Evolutionary conservation across 371 early-diverging fungal genomes (phyloP).

Genomic region (Mucor irregularis): DNA sequence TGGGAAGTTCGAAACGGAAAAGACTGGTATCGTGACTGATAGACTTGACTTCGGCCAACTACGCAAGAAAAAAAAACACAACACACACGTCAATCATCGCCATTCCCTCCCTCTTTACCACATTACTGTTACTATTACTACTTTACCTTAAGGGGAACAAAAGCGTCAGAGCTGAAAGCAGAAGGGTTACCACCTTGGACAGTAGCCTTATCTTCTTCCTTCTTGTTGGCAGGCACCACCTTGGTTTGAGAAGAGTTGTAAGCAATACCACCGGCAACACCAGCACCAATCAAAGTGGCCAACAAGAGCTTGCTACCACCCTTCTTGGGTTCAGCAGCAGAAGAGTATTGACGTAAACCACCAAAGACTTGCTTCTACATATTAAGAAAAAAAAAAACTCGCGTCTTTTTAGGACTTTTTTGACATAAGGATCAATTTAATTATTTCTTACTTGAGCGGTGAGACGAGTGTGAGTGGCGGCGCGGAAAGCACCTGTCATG

Average conservation of each 20-base stretch:
- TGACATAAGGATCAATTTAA: neutral
- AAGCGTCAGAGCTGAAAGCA: constrained; percentile 67
- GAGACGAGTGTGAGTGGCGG: constrained; percentile 8
- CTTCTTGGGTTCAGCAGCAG: constrained; percentile 19
- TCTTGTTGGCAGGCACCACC: constrained; percentile 25
- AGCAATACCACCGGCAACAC: constrained; percentile 43
- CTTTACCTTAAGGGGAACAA: constrained; percentile 66
- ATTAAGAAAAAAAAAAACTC: neutral
- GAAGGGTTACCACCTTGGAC: constrained; percentile 22
- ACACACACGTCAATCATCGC: neutral
- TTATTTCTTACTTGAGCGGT: neutral
- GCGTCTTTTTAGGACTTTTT: neutral
- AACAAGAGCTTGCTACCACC: constrained; percentile 40
- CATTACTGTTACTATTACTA: neutral
- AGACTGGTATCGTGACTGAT: constrained; percentile 79
- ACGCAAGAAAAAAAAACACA: neutral
- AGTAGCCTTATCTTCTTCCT: constrained; percentile 12
- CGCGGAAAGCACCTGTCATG: constrained; percentile 26
- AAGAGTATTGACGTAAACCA: constrained; percentile 25
- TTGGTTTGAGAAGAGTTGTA: constrained; percentile 37
- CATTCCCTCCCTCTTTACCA: neutral
- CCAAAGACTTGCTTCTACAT: constrained; percentile 4
- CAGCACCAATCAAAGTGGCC: constrained; percentile 36
- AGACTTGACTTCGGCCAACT: constrained; percentile 57
- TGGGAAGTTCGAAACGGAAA: constrained; percentile 81